Conservation (phyloP, 495 filamentous ascomycete genomes). For the Evansstolkia leycettana region DNA sequence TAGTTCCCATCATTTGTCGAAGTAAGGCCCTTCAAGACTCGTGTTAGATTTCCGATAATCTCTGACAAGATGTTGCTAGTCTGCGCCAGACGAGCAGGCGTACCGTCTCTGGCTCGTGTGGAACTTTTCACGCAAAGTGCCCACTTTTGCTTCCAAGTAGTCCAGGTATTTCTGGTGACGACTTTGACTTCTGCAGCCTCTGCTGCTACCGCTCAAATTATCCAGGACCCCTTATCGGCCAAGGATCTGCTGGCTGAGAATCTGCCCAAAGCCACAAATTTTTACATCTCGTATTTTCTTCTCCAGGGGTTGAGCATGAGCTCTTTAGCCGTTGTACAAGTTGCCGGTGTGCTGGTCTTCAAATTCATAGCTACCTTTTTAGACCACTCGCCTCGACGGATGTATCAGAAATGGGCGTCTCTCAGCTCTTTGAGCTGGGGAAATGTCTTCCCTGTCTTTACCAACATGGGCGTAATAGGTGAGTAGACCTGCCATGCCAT, state of each 20-base stretch:
- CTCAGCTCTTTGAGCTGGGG: slow-evolving; percentile 63
- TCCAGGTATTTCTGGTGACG: slow-evolving; percentile 80
- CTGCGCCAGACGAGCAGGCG: slow-evolving; percentile 61
- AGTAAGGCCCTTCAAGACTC: slow-evolving; percentile 28
- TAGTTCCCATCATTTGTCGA: slow-evolving; percentile 75
- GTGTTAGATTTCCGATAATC: not conserved
- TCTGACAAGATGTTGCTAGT: slow-evolving; percentile 26
- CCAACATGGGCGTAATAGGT: slow-evolving; percentile 76
- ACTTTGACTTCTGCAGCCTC: slow-evolving; percentile 67
- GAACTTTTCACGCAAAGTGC: slow-evolving; percentile 80
- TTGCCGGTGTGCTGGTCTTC: slow-evolving; percentile 61
- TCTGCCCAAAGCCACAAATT: slow-evolving; percentile 72
- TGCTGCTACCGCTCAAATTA: slow-evolving; percentile 50
- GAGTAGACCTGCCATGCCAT: slow-evolving; percentile 1
- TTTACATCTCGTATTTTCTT: slow-evolving; percentile 87
- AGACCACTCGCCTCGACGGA: slow-evolving; percentile 50
- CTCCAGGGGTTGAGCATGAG: slow-evolving; percentile 72
- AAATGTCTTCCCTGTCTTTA: slow-evolving; percentile 74
- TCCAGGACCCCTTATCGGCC: slow-evolving; percentile 46
- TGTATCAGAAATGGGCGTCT: slow-evolving; percentile 50
- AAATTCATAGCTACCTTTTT: slow-evolving; percentile 57
- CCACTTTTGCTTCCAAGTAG: slow-evolving; percentile 85
- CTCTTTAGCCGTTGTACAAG: slow-evolving; percentile 58
- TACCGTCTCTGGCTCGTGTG: slow-evolving; percentile 61
- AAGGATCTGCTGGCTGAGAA: slow-evolving; percentile 57